Conservation (phyloP, 345 rosid genomes). For the Eucalyptus urophylla region DNA sequence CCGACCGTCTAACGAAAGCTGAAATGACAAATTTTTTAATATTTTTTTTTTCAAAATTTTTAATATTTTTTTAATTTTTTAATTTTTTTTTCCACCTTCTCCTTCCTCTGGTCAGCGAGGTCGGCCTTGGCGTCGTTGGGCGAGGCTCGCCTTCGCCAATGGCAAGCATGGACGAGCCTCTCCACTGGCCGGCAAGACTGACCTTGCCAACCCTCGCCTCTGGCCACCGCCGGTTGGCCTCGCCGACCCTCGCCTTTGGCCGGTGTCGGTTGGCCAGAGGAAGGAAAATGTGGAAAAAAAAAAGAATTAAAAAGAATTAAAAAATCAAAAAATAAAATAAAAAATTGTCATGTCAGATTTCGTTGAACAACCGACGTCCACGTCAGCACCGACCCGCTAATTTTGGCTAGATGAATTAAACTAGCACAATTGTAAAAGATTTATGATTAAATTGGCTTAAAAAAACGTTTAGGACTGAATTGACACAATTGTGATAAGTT, state of each 20-base stretch:
- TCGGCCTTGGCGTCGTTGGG: rapidly evolving
- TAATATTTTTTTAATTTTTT: rapidly evolving
- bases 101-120: rapidly evolving
- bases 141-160: too few relatives aligned
- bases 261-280: rapidly evolving
- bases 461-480: neutral
- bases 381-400: rapidly evolving
- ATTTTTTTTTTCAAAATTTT: too few relatives aligned
- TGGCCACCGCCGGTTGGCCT: rapidly evolving
- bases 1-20: rapidly evolving
- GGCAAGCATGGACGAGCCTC: too few relatives aligned
- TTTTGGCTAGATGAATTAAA: rapidly evolving
- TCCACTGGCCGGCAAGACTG: too few relatives aligned
- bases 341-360: too few relatives aligned
- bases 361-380: rapidly evolving
- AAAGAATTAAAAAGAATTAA: too few relatives aligned
- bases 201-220: too few relatives aligned
- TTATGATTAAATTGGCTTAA: neutral
- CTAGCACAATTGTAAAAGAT: rapidly evolving
- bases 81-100: too few relatives aligned
- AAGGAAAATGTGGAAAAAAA: too few relatives aligned
- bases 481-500: rapidly evolving
- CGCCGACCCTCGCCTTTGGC: too few relatives aligned
- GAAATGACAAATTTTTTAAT: rapidly evolving
- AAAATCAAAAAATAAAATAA: too few relatives aligned